Percentiles rank a stretch among this genome's conserved stretches.
Evolutionary conservation across 2,329 filamentous ascomycete species (phyloP).

Genomic region (Epichloe hybrida): DNA sequence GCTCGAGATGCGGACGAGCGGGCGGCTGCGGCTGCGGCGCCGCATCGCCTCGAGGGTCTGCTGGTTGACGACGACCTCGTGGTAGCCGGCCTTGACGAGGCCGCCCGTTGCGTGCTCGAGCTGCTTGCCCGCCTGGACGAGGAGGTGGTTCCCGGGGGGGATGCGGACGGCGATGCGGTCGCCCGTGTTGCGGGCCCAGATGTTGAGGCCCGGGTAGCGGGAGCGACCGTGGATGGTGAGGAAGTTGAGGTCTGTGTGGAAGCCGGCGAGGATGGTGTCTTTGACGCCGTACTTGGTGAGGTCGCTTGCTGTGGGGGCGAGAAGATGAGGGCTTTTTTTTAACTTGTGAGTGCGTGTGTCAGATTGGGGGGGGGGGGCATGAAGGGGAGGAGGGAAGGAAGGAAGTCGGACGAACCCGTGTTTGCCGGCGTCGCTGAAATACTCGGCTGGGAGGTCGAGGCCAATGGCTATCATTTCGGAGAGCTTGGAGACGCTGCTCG

Average conservation of each 20-base stretch:
- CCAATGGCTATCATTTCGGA: conserved; percentile 47
- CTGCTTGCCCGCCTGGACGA: conserved; percentile 51
- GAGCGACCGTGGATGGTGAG: conserved; percentile 51
- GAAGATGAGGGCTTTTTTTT: conserved; percentile 38
- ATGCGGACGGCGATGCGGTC: conserved; percentile 45
- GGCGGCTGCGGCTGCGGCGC: conserved; percentile 27
- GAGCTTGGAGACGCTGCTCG: conserved; percentile 40
- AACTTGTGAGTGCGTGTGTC: too few relatives aligned
- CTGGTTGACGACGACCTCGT: conserved; percentile 47
- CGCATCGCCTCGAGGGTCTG: conserved; percentile 34
- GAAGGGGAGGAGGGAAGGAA: neutral
- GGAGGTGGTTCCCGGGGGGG: conserved; percentile 42
- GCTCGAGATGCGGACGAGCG: conserved; percentile 43
- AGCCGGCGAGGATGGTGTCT: conserved; percentile 48
- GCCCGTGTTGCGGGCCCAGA: conserved; percentile 51
- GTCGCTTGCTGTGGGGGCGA: conserved; percentile 47
- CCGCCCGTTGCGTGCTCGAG: conserved; percentile 48
- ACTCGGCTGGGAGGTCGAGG: conserved; percentile 36
- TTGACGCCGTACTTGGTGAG: conserved; percentile 36
- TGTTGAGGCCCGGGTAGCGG: conserved; percentile 46
- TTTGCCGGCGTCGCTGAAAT: conserved; percentile 39
- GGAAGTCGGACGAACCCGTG: conserved; percentile 31
- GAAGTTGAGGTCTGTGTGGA: conserved; percentile 53
- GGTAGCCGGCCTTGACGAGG: conserved; percentile 46
- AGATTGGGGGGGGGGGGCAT: too few relatives aligned